Conservation (phyloP, 2,329 filamentous ascomycete genomes). For the Torrubiellomyces zombiae region DNA sequence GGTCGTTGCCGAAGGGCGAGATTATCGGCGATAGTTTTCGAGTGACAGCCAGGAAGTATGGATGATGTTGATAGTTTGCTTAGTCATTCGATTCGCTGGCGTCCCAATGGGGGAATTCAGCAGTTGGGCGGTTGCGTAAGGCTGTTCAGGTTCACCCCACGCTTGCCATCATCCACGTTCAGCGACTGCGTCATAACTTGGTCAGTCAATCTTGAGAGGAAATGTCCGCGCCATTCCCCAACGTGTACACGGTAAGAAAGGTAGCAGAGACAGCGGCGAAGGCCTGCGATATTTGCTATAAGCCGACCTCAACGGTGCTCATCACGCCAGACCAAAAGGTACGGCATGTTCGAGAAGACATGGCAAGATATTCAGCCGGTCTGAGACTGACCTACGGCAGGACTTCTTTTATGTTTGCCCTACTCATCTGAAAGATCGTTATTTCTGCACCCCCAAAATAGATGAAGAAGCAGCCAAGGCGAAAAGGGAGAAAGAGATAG, state of each 20-base stretch:
- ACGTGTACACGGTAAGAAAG: conserved; percentile 70
- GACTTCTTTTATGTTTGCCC: conserved; percentile 90
- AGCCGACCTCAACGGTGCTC: conserved; percentile 70
- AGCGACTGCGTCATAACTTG: too few relatives aligned
- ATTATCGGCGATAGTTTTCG: too few relatives aligned
- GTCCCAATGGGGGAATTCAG: too few relatives aligned
- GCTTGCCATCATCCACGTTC: too few relatives aligned
- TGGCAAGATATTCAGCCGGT: neutral
- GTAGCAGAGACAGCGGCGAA: conserved; percentile 75
- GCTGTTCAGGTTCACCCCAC: too few relatives aligned
- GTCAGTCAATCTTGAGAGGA: neutral
- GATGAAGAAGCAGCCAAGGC: conserved; percentile 49
- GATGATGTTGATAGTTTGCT: too few relatives aligned
- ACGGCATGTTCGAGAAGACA: too few relatives aligned
- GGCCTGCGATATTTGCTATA: conserved; percentile 83
- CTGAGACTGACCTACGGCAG: conserved; percentile 8
- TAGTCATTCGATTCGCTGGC: too few relatives aligned
- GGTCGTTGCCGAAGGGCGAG: too few relatives aligned
- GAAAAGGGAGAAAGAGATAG: conserved; percentile 43
- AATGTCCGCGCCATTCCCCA: conserved; percentile 35
- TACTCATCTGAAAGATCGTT: conserved; percentile 63
- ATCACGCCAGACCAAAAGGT: conserved; percentile 86
- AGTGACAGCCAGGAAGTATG: too few relatives aligned
- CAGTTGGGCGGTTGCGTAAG: too few relatives aligned
- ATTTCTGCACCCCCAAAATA: conserved; percentile 62